Evolutionary conservation across 768 basidiomycete species (phyloP).

Genomic region (Termitomyces sp.): DNA sequence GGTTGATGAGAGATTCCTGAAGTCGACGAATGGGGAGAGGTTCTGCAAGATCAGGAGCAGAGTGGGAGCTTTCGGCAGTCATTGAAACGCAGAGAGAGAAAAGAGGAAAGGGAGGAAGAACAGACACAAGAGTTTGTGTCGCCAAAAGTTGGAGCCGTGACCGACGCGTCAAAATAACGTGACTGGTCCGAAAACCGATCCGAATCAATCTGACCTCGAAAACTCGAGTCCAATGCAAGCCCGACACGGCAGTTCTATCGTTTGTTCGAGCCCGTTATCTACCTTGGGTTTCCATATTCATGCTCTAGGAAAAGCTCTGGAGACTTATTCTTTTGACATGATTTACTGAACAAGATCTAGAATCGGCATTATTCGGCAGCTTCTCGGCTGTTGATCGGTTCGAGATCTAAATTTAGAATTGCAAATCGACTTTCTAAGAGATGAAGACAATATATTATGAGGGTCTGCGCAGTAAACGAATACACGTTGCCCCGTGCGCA

Average conservation of each 20-base stretch:
- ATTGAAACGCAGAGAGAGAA: neutral
- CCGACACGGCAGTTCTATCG: neutral
- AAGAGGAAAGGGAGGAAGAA: too few relatives aligned
- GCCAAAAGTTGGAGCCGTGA: slow-evolving; percentile 1
- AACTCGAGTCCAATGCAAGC: too few relatives aligned
- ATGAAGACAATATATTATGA: neutral
- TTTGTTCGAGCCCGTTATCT: neutral
- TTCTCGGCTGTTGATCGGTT: neutral
- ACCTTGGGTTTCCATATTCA: neutral
- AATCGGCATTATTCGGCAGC: neutral
- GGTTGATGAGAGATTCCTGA: slow-evolving; percentile 80
- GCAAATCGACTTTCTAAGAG: neutral
- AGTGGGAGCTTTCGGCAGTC: neutral
- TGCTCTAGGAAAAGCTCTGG: too few relatives aligned
- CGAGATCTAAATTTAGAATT: neutral
- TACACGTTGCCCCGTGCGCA: neutral
- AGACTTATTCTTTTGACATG: too few relatives aligned
- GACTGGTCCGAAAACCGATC: neutral
- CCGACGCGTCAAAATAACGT: slow-evolving; percentile 11
- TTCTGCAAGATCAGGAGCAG: slow-evolving; percentile 20
- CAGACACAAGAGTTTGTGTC: neutral
- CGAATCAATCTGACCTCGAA: neutral
- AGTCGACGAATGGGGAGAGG: slow-evolving; percentile 71
- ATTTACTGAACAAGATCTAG: too few relatives aligned
- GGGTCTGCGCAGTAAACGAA: too few relatives aligned